Evolutionary conservation across 306 rosid genomes (phyloP), one percentile per base, ranked within the genome.

Genomic region (Vigna reflexopilosa): DNA sequence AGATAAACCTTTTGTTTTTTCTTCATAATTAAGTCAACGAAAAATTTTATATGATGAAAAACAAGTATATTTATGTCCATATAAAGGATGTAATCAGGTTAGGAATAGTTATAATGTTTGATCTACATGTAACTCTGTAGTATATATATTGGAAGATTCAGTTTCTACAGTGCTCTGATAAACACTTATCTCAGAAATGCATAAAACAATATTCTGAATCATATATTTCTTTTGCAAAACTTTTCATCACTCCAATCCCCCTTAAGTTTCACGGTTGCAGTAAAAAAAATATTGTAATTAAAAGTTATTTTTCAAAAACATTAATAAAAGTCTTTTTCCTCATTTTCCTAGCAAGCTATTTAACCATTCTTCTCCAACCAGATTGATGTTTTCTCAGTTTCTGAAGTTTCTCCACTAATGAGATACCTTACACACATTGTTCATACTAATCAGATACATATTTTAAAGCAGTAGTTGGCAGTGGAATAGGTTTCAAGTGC

Each of bases 161-260:
- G 9, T 67, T 13, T 64, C 6, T 1, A 9, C 16, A 36, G 30
- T 1, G 4, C 17, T 61, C 49, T 17, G 50, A 17, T 12, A 45
- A 38, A 7, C 22, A 62, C 24, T 22, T 17, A 2, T 22, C n/a
- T 11, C 54, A 38, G 30, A 17, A 67, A 42, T 67, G 17, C 36
- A 44, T 20, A 4, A 67, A 67, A 42, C 54, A 52, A 20, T 20
- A 19, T 40, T 66, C 71, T 66, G 52, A 66, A 66, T 40, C 15
- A 65, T 40, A 65, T 8, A 65, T 65, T 65, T 65, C n/a, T 38
- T n/a, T 17, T 6, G 17, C 9, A 8, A 64, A 63, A 64, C 15
- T 24, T 38, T 40, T 19, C 54, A 12, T 3, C 12, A 36, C 51
- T 38, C 16, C 11, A 66, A 19, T 10, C 15, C 26, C 22, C 22